Base-by-base conservation (phyloP, 2,329 filamentous ascomycete species). In the Beauveria sp. region DNA sequence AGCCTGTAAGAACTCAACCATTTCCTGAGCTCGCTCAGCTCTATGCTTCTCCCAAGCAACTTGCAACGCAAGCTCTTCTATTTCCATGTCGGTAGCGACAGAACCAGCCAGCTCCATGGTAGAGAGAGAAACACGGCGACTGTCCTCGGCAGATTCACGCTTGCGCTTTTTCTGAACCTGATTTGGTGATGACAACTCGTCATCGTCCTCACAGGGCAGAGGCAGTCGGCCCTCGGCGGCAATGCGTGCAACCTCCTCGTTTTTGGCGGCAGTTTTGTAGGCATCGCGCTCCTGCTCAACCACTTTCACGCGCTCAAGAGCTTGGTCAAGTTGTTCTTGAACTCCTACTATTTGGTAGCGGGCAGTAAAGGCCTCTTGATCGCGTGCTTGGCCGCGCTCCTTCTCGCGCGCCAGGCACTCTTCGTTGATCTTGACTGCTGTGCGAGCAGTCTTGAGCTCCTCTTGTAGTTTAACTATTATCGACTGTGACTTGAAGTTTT, bases 271-370 rank as follows among this genome's bases (percentile, higher is more conserved):
- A 3, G 83, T 86, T 75, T 88, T 90, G 69, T 90, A 82, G 3
- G 87, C 85, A 70, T 91, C 88, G 8, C 88, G 86, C 73, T 93
- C 89, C 69, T 89, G 84, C 70, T 91, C 88, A 18, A 89, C 79
- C 38, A 87, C 74, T 70, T 82, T 85, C 66, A 89, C 78, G 52
- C 80, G 81, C 65, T 88, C 85, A 53, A 83, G 78, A 20, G 87
- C 79, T 63, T 86, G 81, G 26, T 86, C 79, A 2, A 92, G 77
- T 70, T 90, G 85, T 69, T 90, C 86, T 65, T 89, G 82, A 56
- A 86, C 72, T 46, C 82, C 80, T 58, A 86, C 83, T 60, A 90
- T 78, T 67, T 86, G 80, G 69, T 89, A 89, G 63, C 86, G 81
- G 20, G 86, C 84, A 30, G 81, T 76, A 65, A 90, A 90, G 1